Evolutionary conservation across 768 basidiomycete genomes (phyloP).

Genomic region (Leccinum pellstonianum): DNA sequence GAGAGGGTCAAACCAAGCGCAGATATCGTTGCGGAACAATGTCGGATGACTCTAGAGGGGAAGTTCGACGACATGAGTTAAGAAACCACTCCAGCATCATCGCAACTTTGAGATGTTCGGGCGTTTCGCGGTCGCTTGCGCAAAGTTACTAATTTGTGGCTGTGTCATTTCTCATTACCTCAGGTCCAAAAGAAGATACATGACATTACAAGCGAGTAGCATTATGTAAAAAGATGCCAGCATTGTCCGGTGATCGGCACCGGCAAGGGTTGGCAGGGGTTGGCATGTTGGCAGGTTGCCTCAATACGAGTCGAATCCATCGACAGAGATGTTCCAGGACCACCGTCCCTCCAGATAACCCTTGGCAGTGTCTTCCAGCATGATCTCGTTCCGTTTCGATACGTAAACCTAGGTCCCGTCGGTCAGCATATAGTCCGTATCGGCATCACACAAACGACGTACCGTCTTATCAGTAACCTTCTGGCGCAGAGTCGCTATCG

Average conservation of each 20-base stretch:
- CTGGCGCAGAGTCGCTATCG: slow-evolving; percentile 77
- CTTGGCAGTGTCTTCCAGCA: slow-evolving; percentile 90
- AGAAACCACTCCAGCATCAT: no score
- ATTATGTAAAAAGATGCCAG: not conserved
- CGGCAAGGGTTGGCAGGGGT: not conserved
- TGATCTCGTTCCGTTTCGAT: slow-evolving; percentile 94
- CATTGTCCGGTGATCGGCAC: slow-evolving; percentile 3
- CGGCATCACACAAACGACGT: slow-evolving; percentile 1
- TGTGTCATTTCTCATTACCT: not conserved
- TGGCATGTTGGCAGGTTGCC: not conserved
- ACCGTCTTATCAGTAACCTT: slow-evolving; percentile 97
- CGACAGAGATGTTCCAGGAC: slow-evolving; percentile 74
- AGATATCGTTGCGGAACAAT: not conserved
- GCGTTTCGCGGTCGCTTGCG: not conserved
- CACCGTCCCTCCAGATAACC: slow-evolving; percentile 87
- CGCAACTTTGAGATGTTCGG: no score
- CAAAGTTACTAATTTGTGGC: not conserved
- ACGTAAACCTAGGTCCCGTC: slow-evolving; percentile 68
- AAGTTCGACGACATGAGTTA: no score
- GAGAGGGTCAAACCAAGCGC: not conserved
- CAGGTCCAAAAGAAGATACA: not conserved
- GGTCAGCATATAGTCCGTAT: not conserved
- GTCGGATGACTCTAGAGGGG: no score
- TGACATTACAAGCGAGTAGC: slow-evolving; percentile 15
- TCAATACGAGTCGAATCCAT: slow-evolving; percentile 59